Evolutionary conservation across 345 rosid species (phyloP), one percentile per base, ranked within the genome.

Genomic region (Hibiscus tridactylites): DNA sequence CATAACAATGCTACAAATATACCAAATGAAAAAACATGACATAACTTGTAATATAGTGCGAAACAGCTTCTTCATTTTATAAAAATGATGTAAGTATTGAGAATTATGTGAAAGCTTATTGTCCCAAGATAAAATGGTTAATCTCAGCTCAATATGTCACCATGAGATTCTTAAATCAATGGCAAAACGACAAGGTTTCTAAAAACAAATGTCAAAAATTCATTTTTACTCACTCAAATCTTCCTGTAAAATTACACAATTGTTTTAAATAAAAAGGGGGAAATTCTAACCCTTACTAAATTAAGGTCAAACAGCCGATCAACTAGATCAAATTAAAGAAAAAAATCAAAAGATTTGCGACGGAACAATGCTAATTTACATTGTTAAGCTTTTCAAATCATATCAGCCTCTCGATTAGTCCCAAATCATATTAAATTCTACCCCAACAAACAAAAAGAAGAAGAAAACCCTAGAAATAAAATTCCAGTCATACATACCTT

Each of bases 401-500:
- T 10, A 44, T 3, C 13, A 44, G 13, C 13, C 47, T 50, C 46
- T 21, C 10, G 31, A 68, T 60, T 42, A 28, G 44, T 58, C 74
- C 42, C 57, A 44, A 59, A 71, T 59, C 57, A 44, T 50, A 60
- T 47, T 21, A 59, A 71, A 71, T 29, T 31, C 42, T 35, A 60
- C 26, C 28, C 46, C 74, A 47, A 3, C 0, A 12, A 50, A 15
- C 1, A 28, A 29, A 6, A 24, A 50, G 11, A 44, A 39, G 9
- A 39, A 44, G 10, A n/a, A 39, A 63, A 9, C 6, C 19, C 44
- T 17, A 74, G 39, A 52, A 58, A 31, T 31, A 35, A 39, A 64
- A 21, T 28, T 1, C 33, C 52, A 5, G 13, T 57, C 26, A 31
- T 72, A 83, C 24, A 29, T 73, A 83, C 88, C 89, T 85, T 85